phyloP scores from a whole-genome alignment of 2,329 filamentous ascomycete species.

The Acrodontium crateriforme region DNA sequence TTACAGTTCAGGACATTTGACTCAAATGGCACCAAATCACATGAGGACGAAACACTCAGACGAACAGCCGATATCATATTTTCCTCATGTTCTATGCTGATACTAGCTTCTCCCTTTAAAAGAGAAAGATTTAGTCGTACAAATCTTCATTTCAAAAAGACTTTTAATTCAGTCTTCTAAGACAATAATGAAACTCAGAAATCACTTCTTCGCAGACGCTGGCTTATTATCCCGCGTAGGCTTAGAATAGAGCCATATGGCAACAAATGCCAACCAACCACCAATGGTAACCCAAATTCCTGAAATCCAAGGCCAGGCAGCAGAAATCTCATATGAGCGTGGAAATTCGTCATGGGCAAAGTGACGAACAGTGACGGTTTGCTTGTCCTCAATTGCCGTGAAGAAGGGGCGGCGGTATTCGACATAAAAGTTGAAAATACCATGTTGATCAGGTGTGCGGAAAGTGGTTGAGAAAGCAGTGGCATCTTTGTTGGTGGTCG shows the following conservation, averaged over 20 bases:
- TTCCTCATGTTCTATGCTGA: too few species aligned
- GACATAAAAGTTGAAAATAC: conserved; percentile 95
- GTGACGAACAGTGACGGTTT: conserved; percentile 85
- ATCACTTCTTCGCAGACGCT: too few species aligned
- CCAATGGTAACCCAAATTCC: conserved; percentile 72
- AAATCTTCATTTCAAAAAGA: too few species aligned
- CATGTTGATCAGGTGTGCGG: conserved; percentile 86
- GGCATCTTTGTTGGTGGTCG: conserved; percentile 44
- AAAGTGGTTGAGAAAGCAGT: conserved; percentile 65
- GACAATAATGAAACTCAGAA: too few species aligned
- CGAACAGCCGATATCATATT: too few species aligned
- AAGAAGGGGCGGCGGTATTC: conserved; percentile 96
- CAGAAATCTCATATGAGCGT: conserved; percentile 75
- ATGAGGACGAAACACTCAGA: too few species aligned
- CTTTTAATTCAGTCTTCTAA: too few species aligned
- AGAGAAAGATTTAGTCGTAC: too few species aligned
- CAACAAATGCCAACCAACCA: conserved; percentile 75
- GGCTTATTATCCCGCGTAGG: conserved; percentile 38
- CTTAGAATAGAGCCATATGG: conserved; percentile 72
- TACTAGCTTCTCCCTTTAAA: too few species aligned
- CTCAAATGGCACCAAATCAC: too few species aligned
- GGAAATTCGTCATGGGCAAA: conserved; percentile 97
- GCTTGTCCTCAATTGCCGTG: conserved; percentile 82
- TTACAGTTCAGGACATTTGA: too few species aligned
- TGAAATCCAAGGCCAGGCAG: conserved; percentile 86